phyloP scores from a whole-genome alignment of 2,329 filamentous ascomycete genomes.

The Ophiostoma perfectum region DNA sequence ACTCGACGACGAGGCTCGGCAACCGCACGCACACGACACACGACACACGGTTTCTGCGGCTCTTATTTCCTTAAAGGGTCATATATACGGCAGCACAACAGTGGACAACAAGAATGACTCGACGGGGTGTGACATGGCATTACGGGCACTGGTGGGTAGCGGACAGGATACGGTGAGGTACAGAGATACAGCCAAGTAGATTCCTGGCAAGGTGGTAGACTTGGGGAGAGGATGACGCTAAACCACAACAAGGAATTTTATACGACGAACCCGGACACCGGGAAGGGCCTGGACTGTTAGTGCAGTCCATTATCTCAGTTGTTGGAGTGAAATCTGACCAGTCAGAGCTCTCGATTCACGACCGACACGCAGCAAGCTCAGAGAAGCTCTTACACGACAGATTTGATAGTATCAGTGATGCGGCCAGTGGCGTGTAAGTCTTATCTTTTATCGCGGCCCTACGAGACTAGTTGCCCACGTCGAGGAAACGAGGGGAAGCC shows the following conservation, averaged over 20 bases:
- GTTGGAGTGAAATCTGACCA: not conserved
- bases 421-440: constrained; percentile 9
- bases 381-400: constrained; percentile 10
- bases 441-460: constrained; percentile 12
- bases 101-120: not conserved
- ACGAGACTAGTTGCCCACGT: constrained; percentile 3
- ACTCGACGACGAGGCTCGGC: not conserved
- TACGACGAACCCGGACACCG: constrained; percentile 8
- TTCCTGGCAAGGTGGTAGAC: not conserved
- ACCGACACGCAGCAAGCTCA: not conserved
- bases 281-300: constrained; percentile 10
- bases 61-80: constrained; percentile 13
- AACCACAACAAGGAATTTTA: constrained; percentile 1
- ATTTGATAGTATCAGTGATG: not conserved
- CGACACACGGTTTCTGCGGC: not conserved
- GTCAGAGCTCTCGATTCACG: not conserved
- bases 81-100: not conserved
- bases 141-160: too few relatives aligned
- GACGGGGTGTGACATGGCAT: not conserved
- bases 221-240: constrained; percentile 2
- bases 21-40: not conserved
- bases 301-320: not conserved
- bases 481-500: constrained; percentile 1
- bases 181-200: constrained; percentile 1
- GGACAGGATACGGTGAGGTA: not conserved